These are phyloP conservation scores for Psilocybe sp. DNA, from an alignment of 768 basidiomycete genomes.

Conservation along the genomic window DNA sequence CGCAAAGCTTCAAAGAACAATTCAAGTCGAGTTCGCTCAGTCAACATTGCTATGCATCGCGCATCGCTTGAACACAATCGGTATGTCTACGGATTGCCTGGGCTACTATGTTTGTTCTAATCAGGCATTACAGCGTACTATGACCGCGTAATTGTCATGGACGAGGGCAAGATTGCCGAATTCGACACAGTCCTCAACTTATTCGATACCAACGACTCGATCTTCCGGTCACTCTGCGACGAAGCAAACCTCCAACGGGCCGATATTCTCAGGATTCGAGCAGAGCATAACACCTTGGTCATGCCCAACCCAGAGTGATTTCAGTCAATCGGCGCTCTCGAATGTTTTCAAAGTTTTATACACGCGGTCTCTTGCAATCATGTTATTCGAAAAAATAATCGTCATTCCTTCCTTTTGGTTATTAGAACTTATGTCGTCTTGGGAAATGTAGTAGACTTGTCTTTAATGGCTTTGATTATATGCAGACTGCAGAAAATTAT, in stretches of 20 bases:
- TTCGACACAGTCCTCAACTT: constrained; percentile 73
- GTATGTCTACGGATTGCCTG: constrained; percentile 21
- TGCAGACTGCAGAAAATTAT: too few species aligned
- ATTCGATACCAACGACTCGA: constrained; percentile 57
- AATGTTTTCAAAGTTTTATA: too few species aligned
- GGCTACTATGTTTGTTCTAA: neutral
- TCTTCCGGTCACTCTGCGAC: constrained; percentile 70
- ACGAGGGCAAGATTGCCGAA: constrained; percentile 64
- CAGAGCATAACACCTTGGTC: constrained; percentile 24
- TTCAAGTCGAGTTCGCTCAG: constrained; percentile 56
- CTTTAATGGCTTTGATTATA: too few species aligned
- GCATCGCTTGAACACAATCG: constrained; percentile 58
- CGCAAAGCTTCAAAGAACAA: constrained; percentile 58
- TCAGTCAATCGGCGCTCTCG: too few species aligned
- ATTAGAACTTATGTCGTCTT: too few species aligned
- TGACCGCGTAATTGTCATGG: constrained; percentile 75
- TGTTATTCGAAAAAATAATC: too few species aligned
- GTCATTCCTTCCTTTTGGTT: too few species aligned
- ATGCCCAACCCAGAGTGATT: neutral
- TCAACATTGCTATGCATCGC: constrained; percentile 58
- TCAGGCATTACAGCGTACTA: constrained; percentile 46
- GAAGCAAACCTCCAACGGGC: constrained; percentile 56
- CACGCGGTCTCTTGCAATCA: too few species aligned
- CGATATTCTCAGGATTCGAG: constrained; percentile 55
- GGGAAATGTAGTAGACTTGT: too few species aligned